Evolutionary conservation across 2,329 filamentous ascomycete genomes (phyloP).

Genomic region (Thielaviopsis punctulata): DNA sequence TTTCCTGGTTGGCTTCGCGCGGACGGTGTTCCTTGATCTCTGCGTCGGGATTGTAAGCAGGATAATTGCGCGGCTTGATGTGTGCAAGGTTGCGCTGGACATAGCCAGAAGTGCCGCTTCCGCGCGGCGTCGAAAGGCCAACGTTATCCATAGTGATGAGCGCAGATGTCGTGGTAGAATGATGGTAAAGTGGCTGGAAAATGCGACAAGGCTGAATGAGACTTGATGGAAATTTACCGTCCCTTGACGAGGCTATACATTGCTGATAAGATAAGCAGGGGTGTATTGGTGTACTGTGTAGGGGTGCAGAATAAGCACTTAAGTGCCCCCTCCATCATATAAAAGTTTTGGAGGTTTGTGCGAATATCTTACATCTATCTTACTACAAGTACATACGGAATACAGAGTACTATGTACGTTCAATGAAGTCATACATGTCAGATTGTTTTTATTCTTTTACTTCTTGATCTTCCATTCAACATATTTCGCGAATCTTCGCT

Average conservation of each 20-base stretch:
- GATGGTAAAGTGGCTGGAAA: not conserved
- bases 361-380: no score
- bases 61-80: constrained; percentile 66
- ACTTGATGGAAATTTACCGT: constrained; percentile 1
- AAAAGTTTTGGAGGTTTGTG: not conserved
- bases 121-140: constrained; percentile 82
- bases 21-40: constrained; percentile 56
- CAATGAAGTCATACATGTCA: no score
- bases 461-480: no score
- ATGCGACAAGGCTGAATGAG: constrained; percentile 6
- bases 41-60: constrained; percentile 42
- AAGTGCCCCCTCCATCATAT: not conserved
- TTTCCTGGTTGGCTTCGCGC: constrained; percentile 76
- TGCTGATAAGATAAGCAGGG: constrained; percentile 8
- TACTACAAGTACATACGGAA: not conserved
- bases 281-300: no score
- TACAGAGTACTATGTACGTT: no score
- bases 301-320: not conserved
- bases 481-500: no score
- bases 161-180: not conserved
- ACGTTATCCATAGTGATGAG: constrained; percentile 47
- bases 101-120: constrained; percentile 91
- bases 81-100: constrained; percentile 91
- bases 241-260: constrained; percentile 4
- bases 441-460: no score